Evolutionary conservation across 805 yeast genomes (phyloP), one percentile per base, ranked within the genome.

Genomic region (Brettanomyces sp.): DNA sequence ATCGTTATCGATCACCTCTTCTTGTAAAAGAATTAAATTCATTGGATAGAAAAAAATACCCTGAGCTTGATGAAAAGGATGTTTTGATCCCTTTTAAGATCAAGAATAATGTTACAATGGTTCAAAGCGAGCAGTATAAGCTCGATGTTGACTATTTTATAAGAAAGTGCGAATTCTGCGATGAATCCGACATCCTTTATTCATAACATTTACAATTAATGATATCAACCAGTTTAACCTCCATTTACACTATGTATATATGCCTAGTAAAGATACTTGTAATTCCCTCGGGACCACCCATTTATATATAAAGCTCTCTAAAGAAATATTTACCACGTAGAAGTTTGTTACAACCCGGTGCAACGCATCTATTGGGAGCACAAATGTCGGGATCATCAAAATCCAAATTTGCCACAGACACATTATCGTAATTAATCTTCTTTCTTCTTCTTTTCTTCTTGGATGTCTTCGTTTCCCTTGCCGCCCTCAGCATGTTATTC

Each of bases 321-420:
- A 83, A 80, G 22, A 69, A 71, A 45, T 68, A 73, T 36, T 71
- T 71, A 0, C 69, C 67, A 12, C 73, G 68, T 36, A 81, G 63
- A 25, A 57, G 51, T 24, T 60, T 60, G 2, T 57, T 65, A 55
- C 91, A 83, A 3, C 59, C 73, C 1, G 55, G 47, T 2, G 76
- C 85, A 33, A 80, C 78, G 57, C 91, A 83, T 41, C 62, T 63
- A 36, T 66, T 60, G 0, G 89, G 89, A 0, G 85, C 79, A 51
- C 67, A 74, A 40, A 66, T 60, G 39, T 63, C 67, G 1, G 74
- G 74, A 52, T 70, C 68, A 62, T 61, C 44, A 64, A 62, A 42
- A 62, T 72, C 54, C 49, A 58, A 11, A 47, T 49, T 34, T 9
- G 49, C 44, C 9, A 56, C 49, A 13, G 56, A 49, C 13, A 56